Evolutionary conservation across 495 filamentous ascomycete genomes (phyloP).

Genomic region (Evernia prunastri): DNA sequence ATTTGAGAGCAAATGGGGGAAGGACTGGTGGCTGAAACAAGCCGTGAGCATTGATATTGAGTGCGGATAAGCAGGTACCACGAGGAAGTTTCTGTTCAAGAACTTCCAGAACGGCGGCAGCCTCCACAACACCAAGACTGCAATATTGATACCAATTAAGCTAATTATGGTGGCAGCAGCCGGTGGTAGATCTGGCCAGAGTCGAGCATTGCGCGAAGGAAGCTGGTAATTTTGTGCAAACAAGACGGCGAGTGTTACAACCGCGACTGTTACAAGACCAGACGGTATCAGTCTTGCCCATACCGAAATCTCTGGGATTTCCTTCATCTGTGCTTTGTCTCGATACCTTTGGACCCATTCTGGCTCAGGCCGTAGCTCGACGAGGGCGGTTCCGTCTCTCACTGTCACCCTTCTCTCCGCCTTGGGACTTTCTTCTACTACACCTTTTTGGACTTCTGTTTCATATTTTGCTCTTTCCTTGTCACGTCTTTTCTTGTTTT

Average conservation of each 20-base stretch:
- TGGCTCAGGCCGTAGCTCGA: constrained; percentile 32
- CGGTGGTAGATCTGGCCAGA: constrained; percentile 70
- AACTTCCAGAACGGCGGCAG: constrained; percentile 62
- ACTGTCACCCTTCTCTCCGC: not conserved
- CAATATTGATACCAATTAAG: constrained; percentile 59
- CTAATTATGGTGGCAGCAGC: constrained; percentile 68
- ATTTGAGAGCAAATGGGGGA: constrained; percentile 63
- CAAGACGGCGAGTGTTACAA: constrained; percentile 44
- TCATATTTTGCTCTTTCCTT: constrained; percentile 39
- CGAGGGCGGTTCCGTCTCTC: constrained; percentile 19
- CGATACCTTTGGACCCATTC: constrained; percentile 46
- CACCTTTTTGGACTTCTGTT: constrained; percentile 39
- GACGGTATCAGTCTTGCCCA: constrained; percentile 61
- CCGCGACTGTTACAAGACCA: constrained; percentile 43
- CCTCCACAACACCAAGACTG: constrained; percentile 59
- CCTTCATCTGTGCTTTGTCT: constrained; percentile 28
- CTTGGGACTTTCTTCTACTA: constrained; percentile 23
- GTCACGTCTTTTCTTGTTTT: constrained; percentile 45
- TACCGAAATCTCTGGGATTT: constrained; percentile 41
- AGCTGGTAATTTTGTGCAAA: constrained; percentile 59
- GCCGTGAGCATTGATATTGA: constrained; percentile 60
- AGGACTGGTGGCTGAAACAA: constrained; percentile 69
- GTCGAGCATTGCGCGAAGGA: constrained; percentile 48
- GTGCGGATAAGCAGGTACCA: constrained; percentile 61
- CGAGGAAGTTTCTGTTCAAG: constrained; percentile 73